Conservation (phyloP, 2,329 filamentous ascomycete species). For the Trichophyton benhamiae region DNA sequence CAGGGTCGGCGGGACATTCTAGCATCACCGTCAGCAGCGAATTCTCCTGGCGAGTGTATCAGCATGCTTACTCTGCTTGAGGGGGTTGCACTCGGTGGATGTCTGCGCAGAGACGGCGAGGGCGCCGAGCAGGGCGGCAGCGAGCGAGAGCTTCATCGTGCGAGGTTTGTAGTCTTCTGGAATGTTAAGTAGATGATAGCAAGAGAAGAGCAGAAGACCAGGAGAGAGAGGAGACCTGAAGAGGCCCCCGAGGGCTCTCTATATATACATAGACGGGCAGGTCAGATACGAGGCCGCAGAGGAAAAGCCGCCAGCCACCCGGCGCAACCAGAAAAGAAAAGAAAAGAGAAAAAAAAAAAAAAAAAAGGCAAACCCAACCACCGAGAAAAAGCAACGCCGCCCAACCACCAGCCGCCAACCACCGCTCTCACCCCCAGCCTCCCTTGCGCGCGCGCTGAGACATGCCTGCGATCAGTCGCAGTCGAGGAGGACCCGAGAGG, state of each 20-base stretch:
- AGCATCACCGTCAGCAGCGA: constrained; percentile 10
- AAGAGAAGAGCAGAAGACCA: neutral
- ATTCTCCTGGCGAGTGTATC: neutral
- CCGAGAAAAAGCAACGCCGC: neutral
- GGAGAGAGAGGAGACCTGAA: neutral
- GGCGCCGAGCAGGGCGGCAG: constrained; percentile 19
- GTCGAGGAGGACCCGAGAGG: neutral
- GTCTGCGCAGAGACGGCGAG: constrained; percentile 30
- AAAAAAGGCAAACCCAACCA: neutral
- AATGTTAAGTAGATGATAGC: neutral
- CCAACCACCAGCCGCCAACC: neutral
- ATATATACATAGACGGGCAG: too few relatives aligned
- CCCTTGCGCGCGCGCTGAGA: neutral
- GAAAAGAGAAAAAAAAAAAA: neutral
- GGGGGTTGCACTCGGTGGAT: constrained; percentile 34
- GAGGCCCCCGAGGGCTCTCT: too few relatives aligned
- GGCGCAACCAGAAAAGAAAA: too few relatives aligned
- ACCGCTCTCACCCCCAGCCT: neutral
- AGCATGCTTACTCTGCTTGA: constrained; percentile 24
- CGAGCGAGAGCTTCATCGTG: constrained; percentile 24
- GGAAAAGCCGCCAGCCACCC: too few relatives aligned
- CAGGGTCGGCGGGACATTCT: constrained; percentile 63
- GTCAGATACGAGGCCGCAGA: too few relatives aligned
- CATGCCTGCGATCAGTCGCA: neutral
- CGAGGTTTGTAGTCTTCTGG: too few relatives aligned